Evolutionary conservation across 2,329 filamentous ascomycete species (phyloP).

Genomic region (Claviceps digitariae): DNA sequence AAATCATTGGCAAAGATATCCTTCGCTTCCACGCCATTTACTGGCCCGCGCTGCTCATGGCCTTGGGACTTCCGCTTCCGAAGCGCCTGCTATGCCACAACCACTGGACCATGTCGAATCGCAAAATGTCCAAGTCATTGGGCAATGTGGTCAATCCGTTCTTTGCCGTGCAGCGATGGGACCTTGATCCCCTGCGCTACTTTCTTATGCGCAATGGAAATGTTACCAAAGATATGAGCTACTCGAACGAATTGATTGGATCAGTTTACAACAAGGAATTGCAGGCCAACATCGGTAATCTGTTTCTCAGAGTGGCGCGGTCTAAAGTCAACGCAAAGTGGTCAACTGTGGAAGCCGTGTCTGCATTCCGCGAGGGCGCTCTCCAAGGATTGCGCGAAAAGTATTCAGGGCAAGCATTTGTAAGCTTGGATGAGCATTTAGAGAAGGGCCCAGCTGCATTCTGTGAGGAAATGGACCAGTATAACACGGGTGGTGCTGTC

Average conservation of each 20-base stretch:
- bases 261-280: conserved; percentile 68
- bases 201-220: conserved; percentile 75
- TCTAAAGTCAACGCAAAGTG: conserved; percentile 42
- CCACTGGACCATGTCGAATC: conserved; percentile 84
- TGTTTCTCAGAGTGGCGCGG: conserved; percentile 56
- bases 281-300: conserved; percentile 66
- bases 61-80: conserved; percentile 65
- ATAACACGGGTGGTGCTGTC: conserved; percentile 53
- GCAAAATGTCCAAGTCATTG: conserved; percentile 93
- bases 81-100: conserved; percentile 75
- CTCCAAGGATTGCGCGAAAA: conserved; percentile 9
- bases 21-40: conserved; percentile 93
- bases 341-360: conserved; percentile 48
- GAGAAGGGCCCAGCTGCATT: conserved; percentile 16
- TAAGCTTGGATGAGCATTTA: conserved; percentile 16
- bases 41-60: conserved; percentile 94
- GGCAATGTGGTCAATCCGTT: conserved; percentile 95
- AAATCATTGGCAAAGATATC: conserved; percentile 94
- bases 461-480: conserved; percentile 43
- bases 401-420: conserved; percentile 5
- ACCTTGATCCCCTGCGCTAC: conserved; percentile 76
- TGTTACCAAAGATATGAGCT: conserved; percentile 66
- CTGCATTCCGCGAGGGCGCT: conserved; percentile 12
- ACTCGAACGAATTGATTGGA: conserved; percentile 66
- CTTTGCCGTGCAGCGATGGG: conserved; percentile 79